phyloP scores from a whole-genome alignment of 306 rosid genomes.

The Fragaria nilgerrensis region DNA sequence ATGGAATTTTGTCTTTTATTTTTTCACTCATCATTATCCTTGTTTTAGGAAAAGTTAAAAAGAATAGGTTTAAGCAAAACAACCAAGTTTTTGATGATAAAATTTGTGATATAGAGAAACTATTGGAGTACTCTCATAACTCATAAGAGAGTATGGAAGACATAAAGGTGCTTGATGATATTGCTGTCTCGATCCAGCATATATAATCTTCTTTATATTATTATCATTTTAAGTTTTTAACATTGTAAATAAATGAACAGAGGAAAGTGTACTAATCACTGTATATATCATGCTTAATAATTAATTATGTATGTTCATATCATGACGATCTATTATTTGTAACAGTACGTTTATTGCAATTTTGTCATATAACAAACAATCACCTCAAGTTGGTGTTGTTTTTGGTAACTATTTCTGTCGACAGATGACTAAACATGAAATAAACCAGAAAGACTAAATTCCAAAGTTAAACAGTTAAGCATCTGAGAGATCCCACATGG shows the following conservation, averaged over 20 bases:
- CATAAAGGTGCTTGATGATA: neutral
- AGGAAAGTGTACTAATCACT: neutral
- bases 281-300: slow-evolving; percentile 7
- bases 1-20: no score
- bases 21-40: no score
- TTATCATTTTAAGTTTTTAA: neutral
- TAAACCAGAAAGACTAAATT: neutral
- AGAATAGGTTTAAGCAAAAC: no score
- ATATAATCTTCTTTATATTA: neutral
- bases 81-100: no score
- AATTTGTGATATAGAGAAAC: no score
- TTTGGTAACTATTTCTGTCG: slow-evolving; percentile 6
- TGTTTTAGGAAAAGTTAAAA: no score
- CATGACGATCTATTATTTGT: neutral
- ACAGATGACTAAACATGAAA: slow-evolving; percentile 3
- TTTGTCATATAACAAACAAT: slow-evolving; percentile 9
- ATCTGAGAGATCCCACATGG: slow-evolving; percentile 10
- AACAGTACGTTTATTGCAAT: neutral
- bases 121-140: neutral
- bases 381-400: slow-evolving; percentile 12
- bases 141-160: neutral
- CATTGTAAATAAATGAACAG: neutral
- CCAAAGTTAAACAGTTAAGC: slow-evolving; percentile 19
- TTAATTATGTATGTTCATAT: slow-evolving; percentile 2
- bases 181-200: neutral